These are phyloP conservation scores for Leccinum uliginosum DNA, from an alignment of 768 basidiomycete species.

Conservation along the genomic window DNA sequence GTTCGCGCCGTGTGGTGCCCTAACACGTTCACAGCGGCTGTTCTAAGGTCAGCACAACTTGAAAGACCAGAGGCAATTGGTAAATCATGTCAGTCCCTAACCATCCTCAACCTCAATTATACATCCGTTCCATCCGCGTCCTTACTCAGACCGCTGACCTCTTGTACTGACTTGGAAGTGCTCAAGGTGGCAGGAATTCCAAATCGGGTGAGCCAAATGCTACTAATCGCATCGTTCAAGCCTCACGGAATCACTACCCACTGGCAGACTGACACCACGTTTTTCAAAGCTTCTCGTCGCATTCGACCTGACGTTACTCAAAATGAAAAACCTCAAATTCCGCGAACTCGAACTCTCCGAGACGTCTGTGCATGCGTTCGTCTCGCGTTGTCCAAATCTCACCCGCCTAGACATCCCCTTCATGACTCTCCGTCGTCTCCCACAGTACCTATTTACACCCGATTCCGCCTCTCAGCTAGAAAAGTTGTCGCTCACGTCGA, in stretches of 20 bases:
- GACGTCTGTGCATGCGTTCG: constrained; percentile 37
- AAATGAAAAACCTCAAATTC: constrained; percentile 54
- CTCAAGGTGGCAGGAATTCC: constrained; percentile 60
- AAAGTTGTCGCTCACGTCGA: constrained; percentile 65
- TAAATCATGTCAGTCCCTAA: constrained; percentile 40
- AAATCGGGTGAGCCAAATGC: constrained; percentile 47
- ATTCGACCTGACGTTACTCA: constrained; percentile 31
- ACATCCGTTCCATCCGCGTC: constrained; percentile 51
- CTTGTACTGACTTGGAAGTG: constrained; percentile 42
- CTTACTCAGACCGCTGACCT: constrained; percentile 38
- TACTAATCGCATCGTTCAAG: neutral
- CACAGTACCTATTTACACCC: neutral
- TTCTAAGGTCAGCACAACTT: constrained; percentile 50
- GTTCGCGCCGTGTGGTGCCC: constrained; percentile 6
- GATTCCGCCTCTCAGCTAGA: constrained; percentile 33
- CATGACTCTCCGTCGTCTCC: constrained; percentile 46
- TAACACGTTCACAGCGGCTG: constrained; percentile 45
- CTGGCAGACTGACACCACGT: constrained; percentile 53
- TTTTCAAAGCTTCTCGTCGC: constrained; percentile 41
- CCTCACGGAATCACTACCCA: neutral
- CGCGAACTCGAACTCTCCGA: constrained; percentile 53
- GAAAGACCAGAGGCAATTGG: constrained; percentile 47
- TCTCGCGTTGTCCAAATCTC: constrained; percentile 47
- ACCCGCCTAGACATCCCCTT: constrained; percentile 62
- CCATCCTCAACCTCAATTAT: constrained; percentile 53